Conservation (phyloP, 345 rosid species). For the Populus euphratica region DNA sequence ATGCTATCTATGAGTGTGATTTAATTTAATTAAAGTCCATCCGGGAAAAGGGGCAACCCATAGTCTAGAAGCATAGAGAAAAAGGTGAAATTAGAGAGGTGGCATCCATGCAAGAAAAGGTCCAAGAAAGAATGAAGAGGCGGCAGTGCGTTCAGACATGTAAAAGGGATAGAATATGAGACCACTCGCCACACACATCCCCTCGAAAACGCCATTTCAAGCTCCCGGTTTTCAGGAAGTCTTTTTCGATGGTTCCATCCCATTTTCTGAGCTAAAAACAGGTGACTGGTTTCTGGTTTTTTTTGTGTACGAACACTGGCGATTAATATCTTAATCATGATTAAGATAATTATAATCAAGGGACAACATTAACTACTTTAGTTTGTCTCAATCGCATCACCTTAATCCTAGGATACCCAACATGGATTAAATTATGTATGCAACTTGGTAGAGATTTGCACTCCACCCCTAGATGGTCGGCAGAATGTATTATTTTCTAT, state of each 20-base stretch:
- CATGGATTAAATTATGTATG: not conserved
- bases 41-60: not conserved
- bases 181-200: not conserved
- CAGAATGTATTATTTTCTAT: not conserved
- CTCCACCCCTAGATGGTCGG: not conserved
- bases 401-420: not conserved
- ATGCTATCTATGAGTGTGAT: no score
- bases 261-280: not conserved
- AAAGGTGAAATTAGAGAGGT: not conserved
- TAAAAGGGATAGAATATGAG: not conserved
- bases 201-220: not conserved
- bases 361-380: no score
- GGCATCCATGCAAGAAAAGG: not conserved
- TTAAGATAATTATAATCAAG: not conserved
- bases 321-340: not conserved
- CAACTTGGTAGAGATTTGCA: not conserved
- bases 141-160: not conserved
- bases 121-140: not conserved
- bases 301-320: not conserved
- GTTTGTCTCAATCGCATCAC: not conserved
- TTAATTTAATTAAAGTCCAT: not conserved
- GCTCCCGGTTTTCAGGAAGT: constrained; percentile 23
- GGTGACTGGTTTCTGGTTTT: not conserved
- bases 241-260: not conserved
- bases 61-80: not conserved